These are phyloP conservation scores for Macaranga tanarius DNA, from an alignment of 441 rosid genomes.

Conservation along the genomic window DNA sequence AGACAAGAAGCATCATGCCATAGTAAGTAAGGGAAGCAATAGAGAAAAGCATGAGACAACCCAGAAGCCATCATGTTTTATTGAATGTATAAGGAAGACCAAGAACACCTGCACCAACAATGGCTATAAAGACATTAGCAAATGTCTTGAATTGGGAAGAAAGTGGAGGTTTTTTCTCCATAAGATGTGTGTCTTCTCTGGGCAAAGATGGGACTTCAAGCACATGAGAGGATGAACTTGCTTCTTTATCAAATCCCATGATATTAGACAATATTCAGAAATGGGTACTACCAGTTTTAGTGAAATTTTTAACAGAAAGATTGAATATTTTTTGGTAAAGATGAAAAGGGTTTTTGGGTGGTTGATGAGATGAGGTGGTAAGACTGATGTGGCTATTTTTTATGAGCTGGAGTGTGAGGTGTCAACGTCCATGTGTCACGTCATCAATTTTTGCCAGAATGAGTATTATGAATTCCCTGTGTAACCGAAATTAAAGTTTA, in stretches of 20 bases:
- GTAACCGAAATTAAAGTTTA: too few relatives aligned
- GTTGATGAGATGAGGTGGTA: too few relatives aligned
- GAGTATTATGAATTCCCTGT: too few relatives aligned
- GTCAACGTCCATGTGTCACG: too few relatives aligned
- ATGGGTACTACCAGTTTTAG: too few relatives aligned
- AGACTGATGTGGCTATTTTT: too few relatives aligned
- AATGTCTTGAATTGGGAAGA: slow-evolving; percentile 65
- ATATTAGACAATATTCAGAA: too few relatives aligned
- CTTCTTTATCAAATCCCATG: too few relatives aligned
- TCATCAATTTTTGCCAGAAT: too few relatives aligned
- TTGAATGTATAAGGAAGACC: slow-evolving; percentile 79
- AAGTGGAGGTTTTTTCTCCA: slow-evolving; percentile 39
- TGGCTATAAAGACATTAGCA: slow-evolving; percentile 72
- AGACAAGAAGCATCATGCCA: slow-evolving; percentile 73
- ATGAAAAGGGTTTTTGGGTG: too few relatives aligned
- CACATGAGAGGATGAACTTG: slow-evolving; percentile 55
- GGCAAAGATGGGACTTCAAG: slow-evolving; percentile 30
- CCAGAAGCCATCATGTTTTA: slow-evolving; percentile 75
- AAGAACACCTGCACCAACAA: slow-evolving; percentile 75
- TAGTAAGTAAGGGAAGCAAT: slow-evolving; percentile 51
- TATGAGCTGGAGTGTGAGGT: too few relatives aligned
- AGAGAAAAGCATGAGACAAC: slow-evolving; percentile 47
- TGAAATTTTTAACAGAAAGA: not conserved
- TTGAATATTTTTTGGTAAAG: too few relatives aligned
- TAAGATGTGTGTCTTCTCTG: slow-evolving; percentile 63